Conservation (phyloP, 2,329 filamentous ascomycete species). For the Cladosporium phlei region DNA sequence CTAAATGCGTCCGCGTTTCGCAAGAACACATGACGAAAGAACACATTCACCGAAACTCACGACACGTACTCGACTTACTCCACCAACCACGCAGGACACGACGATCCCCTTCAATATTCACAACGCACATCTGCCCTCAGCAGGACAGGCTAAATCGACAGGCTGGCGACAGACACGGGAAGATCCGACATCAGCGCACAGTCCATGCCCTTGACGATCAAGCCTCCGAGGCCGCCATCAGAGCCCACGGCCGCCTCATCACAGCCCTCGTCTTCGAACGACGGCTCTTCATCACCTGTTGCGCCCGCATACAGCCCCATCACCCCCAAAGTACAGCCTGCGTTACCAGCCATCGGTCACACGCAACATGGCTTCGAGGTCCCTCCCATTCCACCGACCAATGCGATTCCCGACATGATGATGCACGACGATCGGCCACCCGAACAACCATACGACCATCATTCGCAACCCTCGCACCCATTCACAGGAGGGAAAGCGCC, state of each 20-base stretch:
- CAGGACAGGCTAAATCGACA: background rate
- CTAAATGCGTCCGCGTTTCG: too few relatives aligned
- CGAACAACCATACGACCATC: background rate
- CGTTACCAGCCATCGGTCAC: slow-evolving; percentile 20
- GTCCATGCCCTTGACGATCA: slow-evolving; percentile 25
- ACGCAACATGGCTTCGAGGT: slow-evolving; percentile 9
- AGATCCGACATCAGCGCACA: slow-evolving; percentile 9
- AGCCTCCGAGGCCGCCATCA: slow-evolving; percentile 21
- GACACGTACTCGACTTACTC: too few relatives aligned
- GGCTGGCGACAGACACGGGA: slow-evolving; percentile 8
- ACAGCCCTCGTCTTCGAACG: slow-evolving; percentile 7
- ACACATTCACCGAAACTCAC: too few relatives aligned
- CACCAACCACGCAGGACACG: too few relatives aligned
- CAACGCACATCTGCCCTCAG: background rate
- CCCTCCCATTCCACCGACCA: slow-evolving; percentile 8
- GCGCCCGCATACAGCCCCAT: slow-evolving; percentile 30
- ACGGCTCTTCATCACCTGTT: slow-evolving; percentile 13
- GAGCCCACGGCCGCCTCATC: slow-evolving; percentile 10
- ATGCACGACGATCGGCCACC: slow-evolving; percentile 2
- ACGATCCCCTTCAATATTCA: too few relatives aligned
- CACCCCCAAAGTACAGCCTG: slow-evolving; percentile 31
- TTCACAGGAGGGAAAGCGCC: slow-evolving; percentile 7
- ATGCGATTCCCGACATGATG: slow-evolving; percentile 8
- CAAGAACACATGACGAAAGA: too few relatives aligned
- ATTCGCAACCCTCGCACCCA: background rate